phyloP scores from a whole-genome alignment of 2,329 filamentous ascomycete genomes.

The Ceratocystis huliohia region DNA sequence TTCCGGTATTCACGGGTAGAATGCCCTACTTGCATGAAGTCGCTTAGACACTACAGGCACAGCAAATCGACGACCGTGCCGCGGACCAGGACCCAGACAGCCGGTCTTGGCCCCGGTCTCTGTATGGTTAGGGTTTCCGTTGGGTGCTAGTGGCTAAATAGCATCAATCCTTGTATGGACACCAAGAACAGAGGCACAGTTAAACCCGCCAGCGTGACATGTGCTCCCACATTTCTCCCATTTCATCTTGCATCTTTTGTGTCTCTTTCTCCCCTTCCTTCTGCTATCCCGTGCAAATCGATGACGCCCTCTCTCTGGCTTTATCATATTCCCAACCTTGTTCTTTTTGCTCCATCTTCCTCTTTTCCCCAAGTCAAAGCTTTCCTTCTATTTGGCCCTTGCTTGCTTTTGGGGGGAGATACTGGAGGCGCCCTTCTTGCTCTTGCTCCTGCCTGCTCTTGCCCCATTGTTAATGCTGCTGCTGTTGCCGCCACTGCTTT shows the following conservation, averaged over 20 bases:
- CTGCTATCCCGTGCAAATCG: background rate
- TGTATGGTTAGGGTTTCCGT: background rate
- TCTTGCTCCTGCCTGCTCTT: background rate
- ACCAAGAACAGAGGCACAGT: background rate
- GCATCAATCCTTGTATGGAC: background rate
- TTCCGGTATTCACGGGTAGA: background rate
- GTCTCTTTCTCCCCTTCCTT: background rate
- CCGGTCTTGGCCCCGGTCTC: background rate
- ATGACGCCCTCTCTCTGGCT: background rate
- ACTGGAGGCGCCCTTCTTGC: background rate
- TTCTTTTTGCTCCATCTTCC: background rate
- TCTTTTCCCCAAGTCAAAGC: background rate
- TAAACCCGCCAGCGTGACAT: background rate
- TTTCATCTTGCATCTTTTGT: background rate
- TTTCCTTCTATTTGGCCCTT: background rate
- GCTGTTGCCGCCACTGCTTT: background rate
- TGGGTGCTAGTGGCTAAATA: background rate
- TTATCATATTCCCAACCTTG: conserved; percentile 1
- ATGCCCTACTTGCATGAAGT: too few species aligned
- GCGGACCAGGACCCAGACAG: background rate
- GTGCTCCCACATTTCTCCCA: background rate
- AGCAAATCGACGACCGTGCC: background rate
- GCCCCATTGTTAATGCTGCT: too few species aligned
- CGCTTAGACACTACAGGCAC: background rate
- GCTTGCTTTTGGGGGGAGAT: background rate